These are phyloP conservation scores for Aspergillus terreus DNA, from an alignment of 2,329 filamentous ascomycete species.

Conservation along the genomic window DNA sequence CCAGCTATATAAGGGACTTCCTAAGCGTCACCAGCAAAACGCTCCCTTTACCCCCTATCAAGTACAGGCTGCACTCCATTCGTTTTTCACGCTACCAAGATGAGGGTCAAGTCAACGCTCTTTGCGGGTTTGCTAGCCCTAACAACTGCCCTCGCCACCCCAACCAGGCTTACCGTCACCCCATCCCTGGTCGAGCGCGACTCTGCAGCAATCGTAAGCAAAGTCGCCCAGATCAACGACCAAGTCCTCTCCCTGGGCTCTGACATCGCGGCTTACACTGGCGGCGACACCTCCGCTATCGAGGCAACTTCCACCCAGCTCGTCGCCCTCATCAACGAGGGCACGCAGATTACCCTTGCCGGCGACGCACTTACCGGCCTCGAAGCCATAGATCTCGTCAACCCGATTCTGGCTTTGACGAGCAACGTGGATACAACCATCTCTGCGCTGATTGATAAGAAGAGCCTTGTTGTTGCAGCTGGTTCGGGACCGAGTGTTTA, in stretches of 20 bases:
- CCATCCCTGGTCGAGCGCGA: constrained; percentile 13
- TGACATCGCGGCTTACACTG: constrained; percentile 18
- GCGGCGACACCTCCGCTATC: constrained; percentile 13
- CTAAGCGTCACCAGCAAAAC: background rate
- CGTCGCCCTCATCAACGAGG: constrained; percentile 17
- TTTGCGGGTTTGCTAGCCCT: constrained; percentile 1
- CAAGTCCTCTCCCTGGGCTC: constrained; percentile 15
- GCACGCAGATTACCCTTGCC: constrained; percentile 14
- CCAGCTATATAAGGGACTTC: background rate
- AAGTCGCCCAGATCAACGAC: constrained; percentile 9
- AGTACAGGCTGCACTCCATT: constrained; percentile 1
- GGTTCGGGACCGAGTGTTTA: constrained; percentile 14
- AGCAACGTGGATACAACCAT: constrained; percentile 17
- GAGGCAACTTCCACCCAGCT: constrained; percentile 14
- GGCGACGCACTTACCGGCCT: constrained; percentile 10
- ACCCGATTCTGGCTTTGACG: constrained; percentile 18
- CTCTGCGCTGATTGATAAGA: constrained; percentile 19
- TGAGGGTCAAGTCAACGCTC: background rate
- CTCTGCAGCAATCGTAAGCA: constrained; percentile 11
- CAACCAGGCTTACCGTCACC: constrained; percentile 6
- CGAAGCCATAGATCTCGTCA: constrained; percentile 19
- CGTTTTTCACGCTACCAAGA: constrained; percentile 7
- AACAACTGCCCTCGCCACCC: constrained; percentile 10
- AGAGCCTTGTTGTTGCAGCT: constrained; percentile 19
- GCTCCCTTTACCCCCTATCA: background rate